Conservation (phyloP, 208 protist species). For the Endotrypanum monterogeii region DNA sequence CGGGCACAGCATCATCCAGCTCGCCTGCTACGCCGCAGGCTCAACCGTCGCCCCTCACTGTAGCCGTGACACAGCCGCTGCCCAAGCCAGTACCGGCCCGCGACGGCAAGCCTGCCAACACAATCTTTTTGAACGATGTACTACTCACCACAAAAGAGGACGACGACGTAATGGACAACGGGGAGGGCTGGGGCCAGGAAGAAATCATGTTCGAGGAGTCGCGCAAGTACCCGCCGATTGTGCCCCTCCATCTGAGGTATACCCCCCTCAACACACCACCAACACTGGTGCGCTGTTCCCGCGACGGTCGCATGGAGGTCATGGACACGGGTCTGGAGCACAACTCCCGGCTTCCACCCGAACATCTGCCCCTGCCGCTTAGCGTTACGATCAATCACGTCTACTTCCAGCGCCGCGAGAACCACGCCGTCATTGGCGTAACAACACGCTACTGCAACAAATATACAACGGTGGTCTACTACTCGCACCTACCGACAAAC, state of each 20-base stretch:
- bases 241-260: constrained; percentile 91
- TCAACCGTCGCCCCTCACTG: not conserved
- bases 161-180: constrained; percentile 84
- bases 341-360: constrained; percentile 41
- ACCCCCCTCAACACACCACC: constrained; percentile 92
- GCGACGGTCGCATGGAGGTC: constrained; percentile 54
- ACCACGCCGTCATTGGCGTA: constrained; percentile 86
- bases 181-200: constrained; percentile 81
- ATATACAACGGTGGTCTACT: constrained; percentile 91
- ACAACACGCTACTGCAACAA: constrained; percentile 92
- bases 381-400: constrained; percentile 93
- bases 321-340: constrained; percentile 43
- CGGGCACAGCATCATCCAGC: constrained; percentile 11
- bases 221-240: constrained; percentile 87
- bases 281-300: constrained; percentile 78
- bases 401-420: constrained; percentile 90
- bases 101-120: constrained; percentile 69
- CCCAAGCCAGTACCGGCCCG: constrained; percentile 32
- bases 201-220: constrained; percentile 82
- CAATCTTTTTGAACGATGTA: constrained; percentile 70
- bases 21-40: constrained; percentile 17
- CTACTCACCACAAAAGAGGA: constrained; percentile 74
- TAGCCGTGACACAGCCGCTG: constrained; percentile 28
- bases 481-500: constrained; percentile 52
- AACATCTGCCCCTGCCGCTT: constrained; percentile 86